These are phyloP conservation scores for Backusella westeae DNA, from an alignment of 192 early-diverging fungal species.

Conservation along the genomic window DNA sequence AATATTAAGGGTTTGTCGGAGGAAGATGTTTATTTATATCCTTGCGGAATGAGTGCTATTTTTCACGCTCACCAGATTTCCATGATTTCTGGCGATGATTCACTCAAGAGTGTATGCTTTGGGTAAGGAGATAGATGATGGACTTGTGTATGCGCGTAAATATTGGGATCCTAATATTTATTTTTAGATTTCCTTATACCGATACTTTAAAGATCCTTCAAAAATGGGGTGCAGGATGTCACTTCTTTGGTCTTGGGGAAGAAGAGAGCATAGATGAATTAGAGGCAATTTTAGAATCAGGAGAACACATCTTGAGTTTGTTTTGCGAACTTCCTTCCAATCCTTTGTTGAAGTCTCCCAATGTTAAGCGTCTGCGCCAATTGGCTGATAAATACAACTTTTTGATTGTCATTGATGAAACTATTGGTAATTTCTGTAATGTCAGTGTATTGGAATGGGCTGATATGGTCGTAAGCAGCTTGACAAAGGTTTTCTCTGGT, in stretches of 20 bases:
- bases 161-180: not conserved
- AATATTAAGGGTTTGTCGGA: slow-evolving; percentile 61
- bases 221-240: slow-evolving; percentile 89
- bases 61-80: slow-evolving; percentile 80
- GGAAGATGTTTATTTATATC: slow-evolving; percentile 84
- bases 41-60: slow-evolving; percentile 93
- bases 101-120: slow-evolving; percentile 82
- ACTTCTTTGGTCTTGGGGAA: slow-evolving; percentile 86
- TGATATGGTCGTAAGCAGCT: slow-evolving; percentile 85
- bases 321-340: slow-evolving; percentile 96
- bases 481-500: slow-evolving; percentile 95
- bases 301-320: slow-evolving; percentile 72
- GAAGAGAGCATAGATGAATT: slow-evolving; percentile 71
- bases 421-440: slow-evolving; percentile 93
- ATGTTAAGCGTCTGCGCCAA: slow-evolving; percentile 67
- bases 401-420: slow-evolving; percentile 91
- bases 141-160: not conserved
- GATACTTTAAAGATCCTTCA: slow-evolving; percentile 97
- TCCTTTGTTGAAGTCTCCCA: slow-evolving; percentile 83
- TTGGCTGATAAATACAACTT: slow-evolving; percentile 77
- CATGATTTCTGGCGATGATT: slow-evolving; percentile 39
- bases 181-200: slow-evolving; percentile 81
- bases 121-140: slow-evolving; percentile 50
- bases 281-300: slow-evolving; percentile 58
- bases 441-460: slow-evolving; percentile 74